phyloP scores from a whole-genome alignment of 2,329 filamentous ascomycete species.

The Diaporthe citri region DNA sequence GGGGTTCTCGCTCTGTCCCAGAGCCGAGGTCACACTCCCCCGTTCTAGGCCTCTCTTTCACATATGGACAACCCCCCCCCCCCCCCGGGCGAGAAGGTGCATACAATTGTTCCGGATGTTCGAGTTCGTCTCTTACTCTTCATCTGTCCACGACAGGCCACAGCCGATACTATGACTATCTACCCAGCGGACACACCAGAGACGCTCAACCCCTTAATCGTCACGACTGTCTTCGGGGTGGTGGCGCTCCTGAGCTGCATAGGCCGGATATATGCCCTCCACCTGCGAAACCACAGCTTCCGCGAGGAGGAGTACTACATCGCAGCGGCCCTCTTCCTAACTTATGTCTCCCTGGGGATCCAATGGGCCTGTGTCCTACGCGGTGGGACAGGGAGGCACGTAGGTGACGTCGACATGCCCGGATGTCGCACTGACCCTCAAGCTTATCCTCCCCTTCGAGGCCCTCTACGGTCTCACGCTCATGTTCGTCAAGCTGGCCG shows the following conservation, averaged over 20 bases:
- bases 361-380: slow-evolving; percentile 29
- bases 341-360: slow-evolving; percentile 12
- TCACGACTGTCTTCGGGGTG: slow-evolving; percentile 26
- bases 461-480: slow-evolving; percentile 31
- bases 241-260: slow-evolving; percentile 23
- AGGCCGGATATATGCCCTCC: background rate
- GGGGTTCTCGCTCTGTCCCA: too few relatives aligned
- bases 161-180: background rate
- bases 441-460: slow-evolving; percentile 33
- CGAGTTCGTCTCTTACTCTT: too few relatives aligned
- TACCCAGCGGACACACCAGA: slow-evolving; percentile 15
- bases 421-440: slow-evolving; percentile 10
- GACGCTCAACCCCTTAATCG: slow-evolving; percentile 19
- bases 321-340: background rate
- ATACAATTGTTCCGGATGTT: background rate
- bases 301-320: slow-evolving; percentile 14
- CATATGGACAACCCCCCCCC: background rate
- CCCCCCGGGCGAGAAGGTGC: background rate
- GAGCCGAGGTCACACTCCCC: background rate
- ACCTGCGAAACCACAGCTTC: background rate
- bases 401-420: background rate
- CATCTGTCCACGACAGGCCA: too few relatives aligned
- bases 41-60: background rate
- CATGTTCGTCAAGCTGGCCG: slow-evolving; percentile 27
- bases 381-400: slow-evolving; percentile 20